A percentile compares a stretch with the other conserved stretches of the same genome.
These are phyloP conservation scores for Cicer yamashitae DNA, from an alignment of 306 rosid genomes.

Conservation along the genomic window DNA sequence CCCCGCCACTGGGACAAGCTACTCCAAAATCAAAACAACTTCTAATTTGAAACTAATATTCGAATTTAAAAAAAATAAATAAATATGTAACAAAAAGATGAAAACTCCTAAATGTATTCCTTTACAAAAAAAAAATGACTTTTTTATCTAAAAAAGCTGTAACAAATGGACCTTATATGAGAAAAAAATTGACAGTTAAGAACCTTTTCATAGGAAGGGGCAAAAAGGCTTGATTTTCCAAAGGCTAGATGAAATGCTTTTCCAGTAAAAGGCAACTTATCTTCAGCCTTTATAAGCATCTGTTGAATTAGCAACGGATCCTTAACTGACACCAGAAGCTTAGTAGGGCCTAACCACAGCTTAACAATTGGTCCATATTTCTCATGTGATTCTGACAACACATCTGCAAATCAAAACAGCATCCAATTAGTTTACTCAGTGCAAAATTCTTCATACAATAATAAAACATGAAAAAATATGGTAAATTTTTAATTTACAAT, in stretches of 20 bases:
- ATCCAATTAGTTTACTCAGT: not conserved
- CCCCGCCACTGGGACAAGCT: no score
- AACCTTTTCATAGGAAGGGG: conserved; percentile 77
- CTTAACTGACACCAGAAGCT: conserved; percentile 80
- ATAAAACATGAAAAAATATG: not conserved
- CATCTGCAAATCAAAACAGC: conserved; percentile 56
- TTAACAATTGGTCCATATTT: conserved; percentile 71
- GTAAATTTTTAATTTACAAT: not conserved
- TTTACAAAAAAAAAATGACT: no score
- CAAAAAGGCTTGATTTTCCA: conserved; percentile 77
- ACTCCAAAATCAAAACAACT: no score
- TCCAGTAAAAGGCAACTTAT: conserved; percentile 72
- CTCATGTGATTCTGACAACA: conserved; percentile 66
- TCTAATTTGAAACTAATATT: no score
- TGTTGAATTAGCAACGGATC: conserved; percentile 69
- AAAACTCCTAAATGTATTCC: no score
- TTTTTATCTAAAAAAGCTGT: no score
- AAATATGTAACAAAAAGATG: no score
- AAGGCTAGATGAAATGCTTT: conserved; percentile 71
- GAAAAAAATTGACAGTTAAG: conserved; percentile 1
- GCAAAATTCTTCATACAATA: not conserved
- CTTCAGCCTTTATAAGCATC: conserved; percentile 75
- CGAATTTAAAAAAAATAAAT: no score
- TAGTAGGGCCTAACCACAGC: conserved; percentile 87
- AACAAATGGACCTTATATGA: not conserved